Evolutionary conservation across 148 eudicot genomes (phyloP), one percentile per base, ranked within the genome.

Genomic region (Camellia sinensis): DNA sequence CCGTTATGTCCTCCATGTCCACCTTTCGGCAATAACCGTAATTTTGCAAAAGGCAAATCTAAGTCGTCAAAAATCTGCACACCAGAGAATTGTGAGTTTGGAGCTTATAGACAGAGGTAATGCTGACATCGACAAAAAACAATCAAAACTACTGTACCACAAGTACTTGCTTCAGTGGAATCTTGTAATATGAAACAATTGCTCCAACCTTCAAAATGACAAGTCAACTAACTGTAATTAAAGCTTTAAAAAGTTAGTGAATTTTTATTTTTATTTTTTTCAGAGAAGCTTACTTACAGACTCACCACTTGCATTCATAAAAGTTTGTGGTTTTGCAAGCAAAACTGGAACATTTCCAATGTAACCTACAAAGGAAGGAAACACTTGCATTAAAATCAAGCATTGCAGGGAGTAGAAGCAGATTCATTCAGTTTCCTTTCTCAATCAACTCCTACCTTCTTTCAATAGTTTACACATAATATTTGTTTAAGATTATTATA

Each of bases 1-100:
- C 99, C 99, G 63, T 96, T 96, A 81, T 96, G 99, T 75, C 99
- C 99, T 78, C 99, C 99, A 84, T 96, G 99, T 78, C 99, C 99
- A 76, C 99, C 99, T 86, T 96, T 96, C 13, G 99, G 97, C 85
- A 92, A 87, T 78, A 96, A 85, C 70, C 97, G 86, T 80, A 96
- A 86, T 87, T 87, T 96, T 54, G 92, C 97, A 81, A 96, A 96
- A 59, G 99, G 97, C 76, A 96, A 78, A 89, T 96, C 99, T 84
- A 96, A 67, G 85, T 96, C 99, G 80, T 96, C 99, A 81, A 84
- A 96, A 71, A 96, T 89, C 99, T 96, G 88, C 80, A 84, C 46
- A 73, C 54, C 48, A 67, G 21, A 22, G 75, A 46, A 74, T 74
- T 11, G 9, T 53, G 60, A 54, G 75, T 80, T 83, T 48, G 22